These are phyloP conservation scores for Cladophialophora immunda DNA, from an alignment of 2,329 filamentous ascomycete genomes.

Conservation along the genomic window DNA sequence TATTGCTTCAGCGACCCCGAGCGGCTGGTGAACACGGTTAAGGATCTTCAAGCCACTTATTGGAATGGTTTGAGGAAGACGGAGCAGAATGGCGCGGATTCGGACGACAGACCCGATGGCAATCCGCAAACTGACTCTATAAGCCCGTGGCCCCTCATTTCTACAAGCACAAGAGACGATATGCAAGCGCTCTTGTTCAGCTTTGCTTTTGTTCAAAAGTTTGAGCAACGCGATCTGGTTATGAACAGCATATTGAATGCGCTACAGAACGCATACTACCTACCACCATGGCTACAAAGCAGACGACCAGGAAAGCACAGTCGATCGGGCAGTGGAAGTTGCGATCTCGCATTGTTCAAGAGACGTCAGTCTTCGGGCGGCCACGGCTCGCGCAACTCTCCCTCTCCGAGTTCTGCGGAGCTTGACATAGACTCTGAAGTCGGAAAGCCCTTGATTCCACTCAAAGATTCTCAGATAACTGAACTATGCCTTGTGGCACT, in stretches of 20 bases:
- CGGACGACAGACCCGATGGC: neutral
- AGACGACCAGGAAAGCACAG: constrained; percentile 19
- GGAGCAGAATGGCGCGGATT: neutral
- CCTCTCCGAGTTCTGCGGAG: neutral
- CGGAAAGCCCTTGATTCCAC: constrained; percentile 11
- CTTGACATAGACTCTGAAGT: neutral
- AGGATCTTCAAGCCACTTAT: constrained; percentile 29
- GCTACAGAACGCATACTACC: constrained; percentile 31
- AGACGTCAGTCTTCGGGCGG: constrained; percentile 9
- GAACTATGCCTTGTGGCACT: constrained; percentile 33
- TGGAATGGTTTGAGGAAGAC: neutral
- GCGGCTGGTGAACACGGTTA: constrained; percentile 53
- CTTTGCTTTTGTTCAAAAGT: constrained; percentile 28
- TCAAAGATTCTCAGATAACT: constrained; percentile 29
- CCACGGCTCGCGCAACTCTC: neutral
- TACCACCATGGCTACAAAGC: constrained; percentile 23
- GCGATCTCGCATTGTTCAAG: constrained; percentile 11
- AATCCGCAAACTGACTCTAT: neutral
- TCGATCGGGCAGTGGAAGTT: constrained; percentile 21
- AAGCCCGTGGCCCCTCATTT: constrained; percentile 10
- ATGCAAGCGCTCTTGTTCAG: constrained; percentile 27
- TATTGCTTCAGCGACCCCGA: constrained; percentile 53
- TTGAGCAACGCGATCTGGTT: constrained; percentile 29
- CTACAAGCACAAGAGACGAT: constrained; percentile 20
- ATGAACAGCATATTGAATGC: constrained; percentile 31